A percentile compares a stretch with the other conserved stretches of the same genome.
Conservation (phyloP, 495 filamentous ascomycete genomes). For the Penicillium lagena region DNA sequence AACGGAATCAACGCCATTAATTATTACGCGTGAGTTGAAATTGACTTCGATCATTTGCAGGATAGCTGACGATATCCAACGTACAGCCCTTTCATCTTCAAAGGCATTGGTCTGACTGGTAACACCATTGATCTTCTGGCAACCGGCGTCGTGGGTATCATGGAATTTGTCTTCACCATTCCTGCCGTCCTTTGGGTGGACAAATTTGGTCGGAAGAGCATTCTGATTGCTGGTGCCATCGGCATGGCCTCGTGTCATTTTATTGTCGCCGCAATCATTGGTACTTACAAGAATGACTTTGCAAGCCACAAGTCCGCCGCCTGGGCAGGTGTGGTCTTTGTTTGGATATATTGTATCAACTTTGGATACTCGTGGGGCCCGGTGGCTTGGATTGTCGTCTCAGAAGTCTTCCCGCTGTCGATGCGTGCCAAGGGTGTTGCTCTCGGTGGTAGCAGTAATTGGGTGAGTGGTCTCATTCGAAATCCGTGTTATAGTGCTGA, state of each 20-base stretch:
- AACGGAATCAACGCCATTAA: slow-evolving; percentile 46
- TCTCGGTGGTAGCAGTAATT: slow-evolving; percentile 35
- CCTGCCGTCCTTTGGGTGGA: slow-evolving; percentile 70
- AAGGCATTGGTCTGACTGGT: slow-evolving; percentile 23
- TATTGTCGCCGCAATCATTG: slow-evolving; percentile 38
- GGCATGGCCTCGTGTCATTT: slow-evolving; percentile 61
- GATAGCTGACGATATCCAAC: too few relatives aligned
- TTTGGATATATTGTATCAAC: slow-evolving; percentile 40
- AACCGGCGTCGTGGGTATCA: slow-evolving; percentile 65
- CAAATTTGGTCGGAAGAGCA: slow-evolving; percentile 60
- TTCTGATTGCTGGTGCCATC: slow-evolving; percentile 67
- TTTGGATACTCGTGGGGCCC: slow-evolving; percentile 41
- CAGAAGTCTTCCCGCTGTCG: slow-evolving; percentile 40
- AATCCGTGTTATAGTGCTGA: neutral
- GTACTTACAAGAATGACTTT: slow-evolving; percentile 26
- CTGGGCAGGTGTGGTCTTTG: slow-evolving; percentile 38
- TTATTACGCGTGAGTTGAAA: slow-evolving; percentile 44
- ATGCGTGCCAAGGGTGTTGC: slow-evolving; percentile 41
- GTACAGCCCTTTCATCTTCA: slow-evolving; percentile 25
- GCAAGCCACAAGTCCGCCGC: slow-evolving; percentile 19
- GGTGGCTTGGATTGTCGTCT: slow-evolving; percentile 37
- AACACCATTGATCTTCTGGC: slow-evolving; percentile 61
- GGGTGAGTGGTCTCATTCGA: slow-evolving; percentile 19
- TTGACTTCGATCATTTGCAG: slow-evolving; percentile 4
- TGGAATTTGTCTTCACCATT: slow-evolving; percentile 67